Evolutionary conservation across 1,139 yeast species (phyloP), one percentile per base, ranked within the genome.

Genomic region (Yamadazyma mexicana): DNA sequence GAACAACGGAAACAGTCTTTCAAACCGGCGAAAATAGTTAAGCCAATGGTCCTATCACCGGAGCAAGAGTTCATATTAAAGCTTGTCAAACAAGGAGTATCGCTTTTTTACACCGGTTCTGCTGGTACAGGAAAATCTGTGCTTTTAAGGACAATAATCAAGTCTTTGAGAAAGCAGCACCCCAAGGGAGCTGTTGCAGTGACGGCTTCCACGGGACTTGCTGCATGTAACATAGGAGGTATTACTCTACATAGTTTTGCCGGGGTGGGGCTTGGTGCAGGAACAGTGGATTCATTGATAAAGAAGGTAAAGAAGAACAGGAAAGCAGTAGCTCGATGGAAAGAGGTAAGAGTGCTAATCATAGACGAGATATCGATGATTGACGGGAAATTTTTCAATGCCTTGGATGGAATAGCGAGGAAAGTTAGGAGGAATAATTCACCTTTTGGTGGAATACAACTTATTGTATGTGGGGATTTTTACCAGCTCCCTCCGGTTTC

Each of bases 61-160:
- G 76, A 73, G 45, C 77, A 73, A 48, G 69, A 69, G 43, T 55
- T 59, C 40, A 66, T 72, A 17, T 54, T 70, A 9, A 55, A 62
- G 18, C 56, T 66, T 39, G 75, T 66, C 0, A 38, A 59, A 18
- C 46, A 44, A n/a, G 74, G 87, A 0, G 64, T 69, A 16, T 85
- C 83, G 31, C 60, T 88, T 1, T 89, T 89, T 56, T 89, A 86
- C 54, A 89, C 97, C 0, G 98, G 98, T 30, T 87, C 96, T 30
- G 98, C 98, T 0, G 98, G 97, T 54, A 89, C 97, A 1, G 98
- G 98, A 54, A 89, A 89, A 58, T 87, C 96, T 1, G 82, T 89
- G 4, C 67, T 87, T 15, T 66, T 94, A 36, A 73, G 83, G 43
- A 76, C 83, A 20, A 73, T 92, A 31, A 91, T 92, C 39, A 75